Base-by-base conservation (phyloP, 768 basidiomycete genomes). In the Hypholoma sublateritium region DNA sequence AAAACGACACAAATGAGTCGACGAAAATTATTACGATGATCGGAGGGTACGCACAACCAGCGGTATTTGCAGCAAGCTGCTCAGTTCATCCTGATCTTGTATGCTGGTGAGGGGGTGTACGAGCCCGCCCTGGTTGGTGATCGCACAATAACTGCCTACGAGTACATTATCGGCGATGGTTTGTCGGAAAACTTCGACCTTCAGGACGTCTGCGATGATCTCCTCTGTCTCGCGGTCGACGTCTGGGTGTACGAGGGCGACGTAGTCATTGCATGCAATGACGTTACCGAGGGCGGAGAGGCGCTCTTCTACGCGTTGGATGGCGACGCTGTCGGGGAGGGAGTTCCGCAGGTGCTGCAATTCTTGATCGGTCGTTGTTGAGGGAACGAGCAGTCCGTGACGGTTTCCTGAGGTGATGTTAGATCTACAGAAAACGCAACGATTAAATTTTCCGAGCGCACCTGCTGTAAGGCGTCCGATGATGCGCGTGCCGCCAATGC, bases 171-270 rank as follows among this genome's bases (percentile, higher is more conserved):
- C 89, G 12, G 97, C 97, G 62, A 99, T 80, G 9, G 95, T 99
- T 73, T 99, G 97, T 47, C 97, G 82, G 78, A 99, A 99, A 4
- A 98, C 97, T 71, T 99, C 97, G 59, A 98, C 97, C 73, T 98
- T 98, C 64, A 99, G 84, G 17, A 97, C 93, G 71, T 99, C 97
- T 25, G 97, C 97, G 74, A 99, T 98, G 76, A 99, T 98, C 74
- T 99, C 97, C 70, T 99, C 97, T 21, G 97, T 99, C 75, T 98
- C 97, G 59, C 97, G 86, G 76, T 98, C 97, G 58, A 98, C 77
- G 63, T 99, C 97, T 7, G 97, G 97, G 72, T 99, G 97, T 22
- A 98, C 97, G 65, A 99, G 88, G 7, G 97, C 97, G 63, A 99
- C 96, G 67, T 98, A 91, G 77, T 99, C 97, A 73, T 98, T 99